A percentile compares a stretch with the other conserved stretches of the same genome.
These are phyloP conservation scores for Zymoseptoria brevis DNA, from an alignment of 2,329 filamentous ascomycete species.

Conservation along the genomic window DNA sequence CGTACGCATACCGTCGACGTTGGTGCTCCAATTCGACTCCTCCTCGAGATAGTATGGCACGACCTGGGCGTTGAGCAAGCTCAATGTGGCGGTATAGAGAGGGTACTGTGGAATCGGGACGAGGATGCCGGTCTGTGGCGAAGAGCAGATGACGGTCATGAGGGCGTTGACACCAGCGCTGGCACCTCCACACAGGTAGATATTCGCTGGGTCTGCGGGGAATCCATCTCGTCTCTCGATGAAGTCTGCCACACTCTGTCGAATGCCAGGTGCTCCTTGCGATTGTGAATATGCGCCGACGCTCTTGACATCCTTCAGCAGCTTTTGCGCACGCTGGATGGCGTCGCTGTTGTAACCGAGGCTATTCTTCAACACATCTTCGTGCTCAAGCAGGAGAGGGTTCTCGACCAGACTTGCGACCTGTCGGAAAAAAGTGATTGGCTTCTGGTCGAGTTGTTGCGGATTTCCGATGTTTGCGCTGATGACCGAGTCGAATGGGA, in stretches of 20 bases:
- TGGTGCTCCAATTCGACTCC: constrained; percentile 76
- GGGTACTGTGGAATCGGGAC: constrained; percentile 97
- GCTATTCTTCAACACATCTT: constrained; percentile 63
- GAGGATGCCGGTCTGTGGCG: constrained; percentile 70
- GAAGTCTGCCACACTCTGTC: constrained; percentile 84
- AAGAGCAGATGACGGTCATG: constrained; percentile 77
- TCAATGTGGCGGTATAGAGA: constrained; percentile 87
- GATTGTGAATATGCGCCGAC: constrained; percentile 96
- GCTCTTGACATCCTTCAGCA: constrained; percentile 76
- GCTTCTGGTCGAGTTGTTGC: constrained; percentile 97
- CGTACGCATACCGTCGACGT: constrained; percentile 66
- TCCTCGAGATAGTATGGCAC: constrained; percentile 96
- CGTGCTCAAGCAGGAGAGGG: constrained; percentile 72
- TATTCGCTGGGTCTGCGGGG: constrained; percentile 67
- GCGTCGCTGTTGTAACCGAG: constrained; percentile 89
- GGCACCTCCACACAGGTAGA: constrained; percentile 87
- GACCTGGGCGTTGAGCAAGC: constrained; percentile 73
- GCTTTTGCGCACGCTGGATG: constrained; percentile 69
- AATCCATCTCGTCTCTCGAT: constrained; percentile 85
- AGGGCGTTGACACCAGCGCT: constrained; percentile 93
- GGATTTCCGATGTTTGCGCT: constrained; percentile 98
- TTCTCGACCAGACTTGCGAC: constrained; percentile 90
- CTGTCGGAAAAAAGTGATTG: constrained; percentile 97
- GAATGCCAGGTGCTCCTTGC: constrained; percentile 76
- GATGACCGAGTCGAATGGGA: constrained; percentile 87